These are phyloP conservation scores for Megacollybia marginata DNA, from an alignment of 768 basidiomycete species.

Conservation along the genomic window DNA sequence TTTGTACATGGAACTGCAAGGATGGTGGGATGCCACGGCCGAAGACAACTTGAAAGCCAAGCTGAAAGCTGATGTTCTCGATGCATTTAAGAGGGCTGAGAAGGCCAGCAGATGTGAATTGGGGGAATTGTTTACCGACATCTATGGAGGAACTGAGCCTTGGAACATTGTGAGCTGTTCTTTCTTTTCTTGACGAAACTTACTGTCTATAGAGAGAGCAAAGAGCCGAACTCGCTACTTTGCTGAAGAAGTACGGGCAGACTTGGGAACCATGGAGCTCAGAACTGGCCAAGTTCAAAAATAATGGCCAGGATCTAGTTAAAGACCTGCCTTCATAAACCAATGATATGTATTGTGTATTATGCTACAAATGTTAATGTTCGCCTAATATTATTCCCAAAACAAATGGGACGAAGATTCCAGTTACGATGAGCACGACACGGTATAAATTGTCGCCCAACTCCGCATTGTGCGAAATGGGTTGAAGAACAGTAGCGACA, in stretches of 20 bases:
- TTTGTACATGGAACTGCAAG: constrained; percentile 72
- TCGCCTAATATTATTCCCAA: constrained; percentile 53
- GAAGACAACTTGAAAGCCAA: constrained; percentile 66
- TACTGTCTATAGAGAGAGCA: constrained; percentile 61
- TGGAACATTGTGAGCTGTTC: constrained; percentile 67
- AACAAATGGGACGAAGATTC: constrained; percentile 66
- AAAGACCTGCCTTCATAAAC: not conserved
- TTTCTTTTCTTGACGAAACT: constrained; percentile 3
- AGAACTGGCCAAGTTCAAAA: constrained; percentile 71
- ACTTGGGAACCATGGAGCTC: constrained; percentile 81
- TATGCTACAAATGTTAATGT: constrained; percentile 24
- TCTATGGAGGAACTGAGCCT: constrained; percentile 80
- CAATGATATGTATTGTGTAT: too few species aligned
- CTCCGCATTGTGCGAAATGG: constrained; percentile 33
- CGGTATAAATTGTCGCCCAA: constrained; percentile 40
- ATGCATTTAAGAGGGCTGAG: constrained; percentile 75
- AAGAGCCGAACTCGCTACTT: constrained; percentile 61
- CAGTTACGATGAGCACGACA: constrained; percentile 46
- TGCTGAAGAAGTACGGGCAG: constrained; percentile 83
- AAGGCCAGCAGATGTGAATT: constrained; percentile 58
- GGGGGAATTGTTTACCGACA: constrained; percentile 78
- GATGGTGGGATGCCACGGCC: constrained; percentile 78
- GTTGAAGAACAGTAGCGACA: constrained; percentile 86
- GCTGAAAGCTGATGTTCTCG: constrained; percentile 68
- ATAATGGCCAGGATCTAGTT: constrained; percentile 57